Evolutionary conservation across 176 grass and related monocot species (phyloP).

Genomic region (barley (Hordeum vulgare)): DNA sequence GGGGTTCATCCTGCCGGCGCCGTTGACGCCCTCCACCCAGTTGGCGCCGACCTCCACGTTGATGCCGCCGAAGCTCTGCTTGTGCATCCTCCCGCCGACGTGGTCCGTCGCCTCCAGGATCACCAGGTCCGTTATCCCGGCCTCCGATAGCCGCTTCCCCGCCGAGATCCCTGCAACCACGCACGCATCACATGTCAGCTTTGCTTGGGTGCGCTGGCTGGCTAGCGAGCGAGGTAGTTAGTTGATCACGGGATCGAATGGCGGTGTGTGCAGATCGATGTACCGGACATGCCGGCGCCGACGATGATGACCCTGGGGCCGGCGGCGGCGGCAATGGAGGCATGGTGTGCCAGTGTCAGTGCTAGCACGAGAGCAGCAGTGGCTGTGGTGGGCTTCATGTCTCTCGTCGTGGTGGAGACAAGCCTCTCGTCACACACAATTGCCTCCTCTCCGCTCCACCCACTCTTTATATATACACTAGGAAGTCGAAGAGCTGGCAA

Average conservation of each 20-base stretch:
- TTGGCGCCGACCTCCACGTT: constrained; percentile 65
- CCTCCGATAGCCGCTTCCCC: constrained; percentile 55
- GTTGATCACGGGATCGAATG: not conserved
- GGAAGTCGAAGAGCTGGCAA: not conserved
- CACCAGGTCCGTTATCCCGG: constrained; percentile 50
- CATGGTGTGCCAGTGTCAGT: not conserved
- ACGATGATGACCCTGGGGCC: constrained; percentile 21
- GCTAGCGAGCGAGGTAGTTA: not conserved
- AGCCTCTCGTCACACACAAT: not conserved
- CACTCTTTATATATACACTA: not conserved
- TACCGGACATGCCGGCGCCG: constrained; percentile 41
- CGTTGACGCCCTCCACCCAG: constrained; percentile 61
- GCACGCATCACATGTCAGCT: not conserved
- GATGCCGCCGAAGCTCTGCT: constrained; percentile 50
- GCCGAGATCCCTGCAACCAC: constrained; percentile 52
- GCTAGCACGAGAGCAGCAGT: not conserved
- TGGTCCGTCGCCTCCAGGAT: constrained; percentile 65
- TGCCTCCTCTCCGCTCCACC: not conserved
- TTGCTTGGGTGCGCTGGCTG: not conserved
- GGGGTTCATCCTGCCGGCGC: too few species aligned
- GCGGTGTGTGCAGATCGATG: not conserved
- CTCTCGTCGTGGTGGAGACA: not conserved
- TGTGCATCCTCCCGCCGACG: constrained; percentile 63
- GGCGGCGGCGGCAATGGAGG: not conserved
- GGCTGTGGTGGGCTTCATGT: not conserved